Conservation (phyloP, 139 green algal genomes). For the Desmodesmus armatus region DNA sequence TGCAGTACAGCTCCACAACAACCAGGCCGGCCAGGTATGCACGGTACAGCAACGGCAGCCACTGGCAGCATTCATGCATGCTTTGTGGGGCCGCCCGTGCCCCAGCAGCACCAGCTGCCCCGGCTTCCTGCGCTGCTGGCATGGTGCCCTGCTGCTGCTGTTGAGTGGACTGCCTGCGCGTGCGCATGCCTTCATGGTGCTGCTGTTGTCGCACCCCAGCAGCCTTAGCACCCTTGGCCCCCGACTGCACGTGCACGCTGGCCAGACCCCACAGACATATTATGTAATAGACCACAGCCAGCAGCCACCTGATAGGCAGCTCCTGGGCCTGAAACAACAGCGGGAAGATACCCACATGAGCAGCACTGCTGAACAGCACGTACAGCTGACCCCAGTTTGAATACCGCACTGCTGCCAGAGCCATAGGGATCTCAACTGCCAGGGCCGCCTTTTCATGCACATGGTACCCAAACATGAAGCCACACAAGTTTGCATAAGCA, state of each 20-base stretch:
- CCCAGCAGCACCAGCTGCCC: neutral
- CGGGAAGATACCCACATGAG: conserved; percentile 40
- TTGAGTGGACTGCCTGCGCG: neutral
- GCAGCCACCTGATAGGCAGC: conserved; percentile 60
- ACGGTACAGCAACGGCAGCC: conserved; percentile 5
- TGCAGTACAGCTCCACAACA: conserved; percentile 76
- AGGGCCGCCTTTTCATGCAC: conserved; percentile 98
- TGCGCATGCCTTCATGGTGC: neutral
- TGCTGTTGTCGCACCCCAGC: neutral
- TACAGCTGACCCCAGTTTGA: conserved; percentile 26
- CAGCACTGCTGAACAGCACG: conserved; percentile 19
- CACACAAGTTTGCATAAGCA: conserved; percentile 74
- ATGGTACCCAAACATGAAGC: conserved; percentile 94
- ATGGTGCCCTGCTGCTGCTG: neutral
- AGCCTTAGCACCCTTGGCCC: neutral
- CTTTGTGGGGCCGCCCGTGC: neutral
- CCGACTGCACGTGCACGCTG: conserved; percentile 51
- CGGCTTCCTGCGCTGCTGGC: neutral
- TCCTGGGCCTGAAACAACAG: conserved; percentile 47
- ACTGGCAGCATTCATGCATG: conserved; percentile 11
- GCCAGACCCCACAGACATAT: conserved; percentile 59
- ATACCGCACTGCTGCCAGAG: neutral
- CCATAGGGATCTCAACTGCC: conserved; percentile 72
- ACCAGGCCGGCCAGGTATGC: conserved; percentile 75
- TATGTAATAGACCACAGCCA: conserved; percentile 51